Evolutionary conservation across 2,329 filamentous ascomycete genomes (phyloP).

Genomic region (Diatrype stigma): DNA sequence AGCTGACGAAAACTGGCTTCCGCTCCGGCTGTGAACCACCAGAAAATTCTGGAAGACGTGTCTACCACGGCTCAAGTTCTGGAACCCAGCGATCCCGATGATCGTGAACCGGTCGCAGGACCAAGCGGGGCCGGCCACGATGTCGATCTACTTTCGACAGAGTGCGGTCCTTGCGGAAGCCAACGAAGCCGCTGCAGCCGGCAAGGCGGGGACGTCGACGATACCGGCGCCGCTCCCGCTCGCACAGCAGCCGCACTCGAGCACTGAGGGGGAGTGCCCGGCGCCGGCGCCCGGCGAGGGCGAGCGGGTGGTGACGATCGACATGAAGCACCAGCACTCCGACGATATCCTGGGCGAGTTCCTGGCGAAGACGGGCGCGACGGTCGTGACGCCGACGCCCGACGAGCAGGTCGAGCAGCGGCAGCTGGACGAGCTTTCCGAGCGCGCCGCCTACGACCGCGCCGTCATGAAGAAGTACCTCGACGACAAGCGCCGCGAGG

Average conservation of each 20-base stretch:
- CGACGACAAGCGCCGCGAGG: constrained; percentile 57
- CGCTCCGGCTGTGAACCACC: too few species aligned
- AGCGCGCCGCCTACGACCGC: constrained; percentile 50
- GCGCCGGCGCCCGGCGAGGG: constrained; percentile 44
- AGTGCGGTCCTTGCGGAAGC: constrained; percentile 18
- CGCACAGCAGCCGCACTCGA: constrained; percentile 42
- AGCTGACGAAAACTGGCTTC: background rate
- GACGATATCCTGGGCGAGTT: constrained; percentile 61
- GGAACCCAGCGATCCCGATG: constrained; percentile 85
- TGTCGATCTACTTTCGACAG: constrained; percentile 62
- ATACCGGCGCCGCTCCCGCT: constrained; percentile 23
- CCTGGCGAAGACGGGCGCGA: constrained; percentile 58
- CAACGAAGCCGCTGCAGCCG: constrained; percentile 12
- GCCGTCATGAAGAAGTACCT: constrained; percentile 48
- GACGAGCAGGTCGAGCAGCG: constrained; percentile 57
- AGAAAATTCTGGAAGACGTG: constrained; percentile 87
- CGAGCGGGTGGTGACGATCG: constrained; percentile 50
- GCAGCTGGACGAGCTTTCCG: constrained; percentile 51
- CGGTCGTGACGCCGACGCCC: constrained; percentile 49
- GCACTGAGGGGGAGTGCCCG: constrained; percentile 42
- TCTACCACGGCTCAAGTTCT: constrained; percentile 85
- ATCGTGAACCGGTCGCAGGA: constrained; percentile 66
- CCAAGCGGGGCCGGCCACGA: constrained; percentile 51
- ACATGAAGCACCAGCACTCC: constrained; percentile 61
- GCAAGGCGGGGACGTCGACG: constrained; percentile 6